Conservation (phyloP, 495 filamentous ascomycete species). For the Penicillium alfredii region DNA sequence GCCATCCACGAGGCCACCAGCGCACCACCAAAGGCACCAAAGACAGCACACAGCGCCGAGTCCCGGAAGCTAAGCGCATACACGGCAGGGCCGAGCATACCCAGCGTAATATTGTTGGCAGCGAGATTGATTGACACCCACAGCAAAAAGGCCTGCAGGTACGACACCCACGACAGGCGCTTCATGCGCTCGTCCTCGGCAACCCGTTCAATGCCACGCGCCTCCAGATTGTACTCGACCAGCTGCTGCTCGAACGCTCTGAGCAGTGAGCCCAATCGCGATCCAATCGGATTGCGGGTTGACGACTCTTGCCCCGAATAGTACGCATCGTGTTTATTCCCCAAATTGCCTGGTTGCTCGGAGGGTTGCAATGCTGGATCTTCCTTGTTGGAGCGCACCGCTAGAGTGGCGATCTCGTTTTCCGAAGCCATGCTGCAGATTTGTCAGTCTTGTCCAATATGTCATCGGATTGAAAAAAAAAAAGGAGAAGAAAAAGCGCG, state of each 20-base stretch:
- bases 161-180: conserved; percentile 47
- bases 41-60: conserved; percentile 57
- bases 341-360: conserved; percentile 4
- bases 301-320: background rate
- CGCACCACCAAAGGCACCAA: conserved; percentile 56
- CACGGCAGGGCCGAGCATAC: conserved; percentile 65
- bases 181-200: conserved; percentile 53
- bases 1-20: conserved; percentile 60
- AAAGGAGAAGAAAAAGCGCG: conserved; percentile 24
- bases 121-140: conserved; percentile 76
- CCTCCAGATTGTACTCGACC: conserved; percentile 56
- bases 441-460: conserved; percentile 24
- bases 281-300: conserved; percentile 16
- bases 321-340: conserved; percentile 18
- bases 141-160: conserved; percentile 58
- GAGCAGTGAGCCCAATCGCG: conserved; percentile 29
- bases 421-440: conserved; percentile 32
- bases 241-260: conserved; percentile 38
- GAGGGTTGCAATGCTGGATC: conserved; percentile 6
- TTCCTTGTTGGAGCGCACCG: conserved; percentile 22
- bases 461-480: background rate
- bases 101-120: conserved; percentile 69
- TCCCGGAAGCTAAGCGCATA: conserved; percentile 65
- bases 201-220: conserved; percentile 70
- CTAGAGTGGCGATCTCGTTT: conserved; percentile 28